Percentiles rank a stretch among this genome's conserved stretches.
Conservation (phyloP, 331 rosid genomes). For the Quercus phellos region DNA sequence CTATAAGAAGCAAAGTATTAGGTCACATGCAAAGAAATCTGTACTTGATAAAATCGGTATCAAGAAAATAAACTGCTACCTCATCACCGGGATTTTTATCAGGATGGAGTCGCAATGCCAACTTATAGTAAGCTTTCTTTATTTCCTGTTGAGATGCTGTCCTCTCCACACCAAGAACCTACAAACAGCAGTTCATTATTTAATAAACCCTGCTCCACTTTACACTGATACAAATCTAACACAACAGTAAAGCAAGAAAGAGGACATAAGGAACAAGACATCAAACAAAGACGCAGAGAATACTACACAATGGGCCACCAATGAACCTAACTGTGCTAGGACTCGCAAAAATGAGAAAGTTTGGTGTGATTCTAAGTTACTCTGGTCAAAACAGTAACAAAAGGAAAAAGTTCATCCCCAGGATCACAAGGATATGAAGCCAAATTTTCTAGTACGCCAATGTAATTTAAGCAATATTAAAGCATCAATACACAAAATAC, state of each 20-base stretch:
- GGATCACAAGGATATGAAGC: not conserved
- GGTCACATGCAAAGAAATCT: slow-evolving; percentile 17
- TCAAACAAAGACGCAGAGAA: not conserved
- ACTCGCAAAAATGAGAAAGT: not conserved
- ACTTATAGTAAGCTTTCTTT: slow-evolving; percentile 84
- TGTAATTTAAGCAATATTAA: not conserved
- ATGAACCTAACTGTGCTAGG: slow-evolving; percentile 2
- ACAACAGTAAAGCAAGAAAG: not conserved
- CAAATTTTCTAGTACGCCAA: not conserved
- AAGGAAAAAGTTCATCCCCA: not conserved
- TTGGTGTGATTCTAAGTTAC: not conserved
- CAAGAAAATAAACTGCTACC: slow-evolving; percentile 31
- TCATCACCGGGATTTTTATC: slow-evolving; percentile 87
- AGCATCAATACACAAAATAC: not conserved
- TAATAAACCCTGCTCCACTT: not conserved
- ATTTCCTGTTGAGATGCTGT: slow-evolving; percentile 85
- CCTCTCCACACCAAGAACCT: slow-evolving; percentile 90
- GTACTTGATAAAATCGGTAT: not conserved
- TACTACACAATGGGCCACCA: not conserved
- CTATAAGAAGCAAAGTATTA: slow-evolving; percentile 28
- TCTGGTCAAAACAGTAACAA: not conserved
- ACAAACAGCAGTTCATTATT: not conserved
- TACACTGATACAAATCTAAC: not conserved
- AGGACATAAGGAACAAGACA: not conserved
- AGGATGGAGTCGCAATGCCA: slow-evolving; percentile 88